These are phyloP conservation scores for Aphanomyces stellatus DNA, from an alignment of 352 stramenopile genomes.

Conservation along the genomic window DNA sequence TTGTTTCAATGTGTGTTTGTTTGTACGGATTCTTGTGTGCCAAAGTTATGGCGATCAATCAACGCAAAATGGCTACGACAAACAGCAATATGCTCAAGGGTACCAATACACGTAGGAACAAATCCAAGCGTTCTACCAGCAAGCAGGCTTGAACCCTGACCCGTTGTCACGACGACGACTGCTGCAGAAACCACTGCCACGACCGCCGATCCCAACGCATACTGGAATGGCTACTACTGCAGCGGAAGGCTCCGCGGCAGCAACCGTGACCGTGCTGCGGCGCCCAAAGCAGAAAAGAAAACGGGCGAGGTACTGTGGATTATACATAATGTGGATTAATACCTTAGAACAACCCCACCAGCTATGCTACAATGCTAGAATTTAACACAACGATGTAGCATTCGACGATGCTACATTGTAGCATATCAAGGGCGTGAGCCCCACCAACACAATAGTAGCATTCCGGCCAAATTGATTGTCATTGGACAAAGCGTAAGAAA, in stretches of 20 bases:
- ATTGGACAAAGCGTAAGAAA: no score
- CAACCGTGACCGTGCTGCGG: not conserved
- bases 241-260: conserved; percentile 37
- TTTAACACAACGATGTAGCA: no score
- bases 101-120: conserved; percentile 43
- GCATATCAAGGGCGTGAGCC: no score
- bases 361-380: no score
- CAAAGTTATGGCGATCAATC: conserved; percentile 16
- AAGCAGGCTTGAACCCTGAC: conserved; percentile 49
- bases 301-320: not conserved
- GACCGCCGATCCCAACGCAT: conserved; percentile 79
- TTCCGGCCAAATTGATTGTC: no score
- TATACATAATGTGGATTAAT: no score
- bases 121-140: conserved; percentile 70
- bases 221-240: conserved; percentile 86
- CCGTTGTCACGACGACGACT: conserved; percentile 17
- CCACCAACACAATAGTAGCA: no score
- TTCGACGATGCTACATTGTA: no score
- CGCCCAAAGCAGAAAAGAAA: not conserved
- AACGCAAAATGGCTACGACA: conserved; percentile 26
- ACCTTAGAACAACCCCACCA: no score
- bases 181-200: conserved; percentile 29
- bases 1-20: not conserved
- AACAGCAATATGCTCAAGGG: conserved; percentile 24
- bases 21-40: not conserved